A percentile compares a stretch with the other conserved stretches of the same genome.
These are phyloP conservation scores for Hirschioporus abietinus DNA, from an alignment of 768 basidiomycete species.

Conservation along the genomic window DNA sequence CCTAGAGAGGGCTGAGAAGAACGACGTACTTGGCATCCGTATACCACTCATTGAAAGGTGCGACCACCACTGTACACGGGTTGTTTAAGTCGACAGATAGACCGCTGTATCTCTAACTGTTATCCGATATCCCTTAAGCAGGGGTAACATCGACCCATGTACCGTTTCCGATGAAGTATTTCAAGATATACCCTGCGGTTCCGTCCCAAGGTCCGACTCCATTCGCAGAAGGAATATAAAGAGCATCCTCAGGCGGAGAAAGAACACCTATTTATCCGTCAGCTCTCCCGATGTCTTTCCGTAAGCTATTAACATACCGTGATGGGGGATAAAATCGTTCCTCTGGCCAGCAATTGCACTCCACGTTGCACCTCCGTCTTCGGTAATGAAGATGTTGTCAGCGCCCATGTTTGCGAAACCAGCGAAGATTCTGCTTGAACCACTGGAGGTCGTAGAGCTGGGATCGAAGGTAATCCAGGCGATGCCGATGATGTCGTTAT, in stretches of 20 bases:
- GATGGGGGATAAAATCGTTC: slow-evolving; percentile 15
- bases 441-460: slow-evolving; percentile 7
- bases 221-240: slow-evolving; percentile 17
- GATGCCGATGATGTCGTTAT: slow-evolving; percentile 12
- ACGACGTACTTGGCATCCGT: slow-evolving; percentile 1
- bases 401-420: slow-evolving; percentile 17
- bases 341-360: slow-evolving; percentile 15
- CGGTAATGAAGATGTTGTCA: slow-evolving; percentile 13
- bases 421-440: slow-evolving; percentile 16
- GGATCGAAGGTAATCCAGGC: slow-evolving; percentile 17
- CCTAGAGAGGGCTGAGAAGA: too few relatives aligned
- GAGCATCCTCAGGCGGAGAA: slow-evolving; percentile 13
- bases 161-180: slow-evolving; percentile 6
- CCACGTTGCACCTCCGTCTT: slow-evolving; percentile 16
- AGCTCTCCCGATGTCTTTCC: not conserved
- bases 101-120: slow-evolving; percentile 14
- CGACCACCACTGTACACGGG: slow-evolving; percentile 19
- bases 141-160: slow-evolving; percentile 6
- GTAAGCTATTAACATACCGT: slow-evolving; percentile 11
- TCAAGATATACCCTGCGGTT: slow-evolving; percentile 4
- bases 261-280: slow-evolving; percentile 2
- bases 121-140: not conserved
- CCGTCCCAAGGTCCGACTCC: slow-evolving; percentile 15
- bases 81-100: slow-evolving; percentile 16
- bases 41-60: slow-evolving; percentile 17